phyloP scores from a whole-genome alignment of 257 asterid species.

The Solanum sparsipilum region DNA sequence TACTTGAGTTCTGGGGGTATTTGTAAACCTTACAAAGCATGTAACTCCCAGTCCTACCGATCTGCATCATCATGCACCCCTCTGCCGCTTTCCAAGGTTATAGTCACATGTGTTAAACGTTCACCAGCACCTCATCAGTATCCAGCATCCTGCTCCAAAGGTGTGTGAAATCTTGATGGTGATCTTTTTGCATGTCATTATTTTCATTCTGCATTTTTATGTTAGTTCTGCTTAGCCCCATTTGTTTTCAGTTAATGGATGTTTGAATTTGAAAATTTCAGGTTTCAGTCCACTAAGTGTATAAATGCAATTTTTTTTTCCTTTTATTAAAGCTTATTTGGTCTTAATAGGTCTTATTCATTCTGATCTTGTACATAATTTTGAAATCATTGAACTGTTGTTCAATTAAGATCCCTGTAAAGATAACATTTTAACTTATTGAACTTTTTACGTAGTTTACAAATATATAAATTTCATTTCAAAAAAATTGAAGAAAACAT shows the following conservation, averaged over 20 bases:
- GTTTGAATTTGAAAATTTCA: not conserved
- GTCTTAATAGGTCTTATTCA: not conserved
- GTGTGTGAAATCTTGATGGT: conserved; percentile 13
- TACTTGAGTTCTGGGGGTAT: conserved; percentile 25
- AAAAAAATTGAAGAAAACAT: not conserved
- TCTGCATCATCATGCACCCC: conserved; percentile 11
- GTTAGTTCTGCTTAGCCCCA: not conserved
- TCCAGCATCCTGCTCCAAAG: conserved; percentile 16
- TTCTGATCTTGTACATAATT: not conserved
- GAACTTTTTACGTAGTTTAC: too few relatives aligned
- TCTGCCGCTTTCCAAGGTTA: conserved; percentile 7
- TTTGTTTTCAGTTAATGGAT: not conserved
- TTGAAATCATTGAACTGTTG: not conserved
- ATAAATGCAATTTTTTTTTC: not conserved
- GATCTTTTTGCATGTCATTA: not conserved
- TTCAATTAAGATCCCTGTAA: not conserved
- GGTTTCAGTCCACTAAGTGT: not conserved
- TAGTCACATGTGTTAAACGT: conserved; percentile 10
- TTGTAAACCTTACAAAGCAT: conserved; percentile 17
- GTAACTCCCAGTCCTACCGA: conserved; percentile 11
- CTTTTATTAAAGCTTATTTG: not conserved
- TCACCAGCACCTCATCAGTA: conserved; percentile 11
- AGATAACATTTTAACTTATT: not conserved
- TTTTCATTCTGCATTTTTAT: not conserved
- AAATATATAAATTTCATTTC: too few relatives aligned